Evolutionary conservation across 192 early-diverging fungal species (phyloP).

Genomic region (Backusella macrospora): DNA sequence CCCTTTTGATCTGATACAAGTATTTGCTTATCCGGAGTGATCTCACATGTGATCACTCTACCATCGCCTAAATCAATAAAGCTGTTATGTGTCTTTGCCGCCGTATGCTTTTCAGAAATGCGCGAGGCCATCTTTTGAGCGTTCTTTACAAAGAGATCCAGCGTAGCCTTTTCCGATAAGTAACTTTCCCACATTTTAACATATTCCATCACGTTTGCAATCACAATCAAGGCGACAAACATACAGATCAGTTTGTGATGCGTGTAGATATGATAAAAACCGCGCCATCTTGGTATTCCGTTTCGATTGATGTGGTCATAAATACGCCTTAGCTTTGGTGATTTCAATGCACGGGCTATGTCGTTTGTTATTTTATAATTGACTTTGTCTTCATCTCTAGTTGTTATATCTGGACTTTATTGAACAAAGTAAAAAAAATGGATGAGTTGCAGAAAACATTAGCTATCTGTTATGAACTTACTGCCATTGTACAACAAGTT

Average conservation of each 20-base stretch:
- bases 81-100: slow-evolving; percentile 8
- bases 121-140: neutral
- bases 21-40: slow-evolving; percentile 3
- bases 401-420: neutral
- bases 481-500: slow-evolving; percentile 20
- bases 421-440: neutral
- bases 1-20: slow-evolving; percentile 2
- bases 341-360: neutral
- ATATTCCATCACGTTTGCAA: neutral
- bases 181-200: slow-evolving; percentile 8
- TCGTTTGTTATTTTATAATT: neutral
- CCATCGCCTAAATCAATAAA: slow-evolving; percentile 12
- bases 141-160: slow-evolving; percentile 8
- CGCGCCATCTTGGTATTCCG: slow-evolving; percentile 4
- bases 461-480: neutral
- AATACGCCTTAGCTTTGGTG: neutral
- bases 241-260: neutral
- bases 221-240: neutral
- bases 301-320: neutral
- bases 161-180: neutral
- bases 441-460: neutral
- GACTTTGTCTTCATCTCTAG: neutral
- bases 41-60: slow-evolving; percentile 12
- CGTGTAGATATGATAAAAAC: neutral
- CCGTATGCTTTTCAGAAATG: slow-evolving; percentile 10